Evolutionary conservation across 495 filamentous ascomycete genomes (phyloP), one percentile per base, ranked within the genome.

Genomic region (Diplogelasinospora grovesii): DNA sequence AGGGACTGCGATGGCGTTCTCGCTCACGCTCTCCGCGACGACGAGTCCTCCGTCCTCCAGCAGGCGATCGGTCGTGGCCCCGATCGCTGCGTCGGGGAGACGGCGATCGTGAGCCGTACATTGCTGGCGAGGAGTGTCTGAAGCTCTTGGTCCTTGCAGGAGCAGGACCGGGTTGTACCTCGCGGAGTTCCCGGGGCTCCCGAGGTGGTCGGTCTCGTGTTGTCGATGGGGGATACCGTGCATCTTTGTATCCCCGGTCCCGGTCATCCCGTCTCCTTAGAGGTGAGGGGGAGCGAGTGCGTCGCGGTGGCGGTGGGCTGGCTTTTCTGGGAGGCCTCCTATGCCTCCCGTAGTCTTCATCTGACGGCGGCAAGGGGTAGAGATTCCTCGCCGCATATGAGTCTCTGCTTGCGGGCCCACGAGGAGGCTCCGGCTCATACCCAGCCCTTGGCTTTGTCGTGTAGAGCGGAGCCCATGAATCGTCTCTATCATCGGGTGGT

Each of bases 351-450:
- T 11, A 11, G 35, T 10, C 28, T 16, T 38, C 14, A 3, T 23
- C n/a, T 23, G 37, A 13, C 32, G 22, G 23, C 13, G 44, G 44
- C 2, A 24, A 24, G 23, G 37, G 11, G 15, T 32, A 22, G n/a
- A 10, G 13, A 9, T 8, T 26, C 7, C 16, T 37, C 8, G 44
- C 3, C 5, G 27, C 8, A 14, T 46, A 22, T 22, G 14, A 9
- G 9, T 36, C 36, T 14, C 27, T 35, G 23, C 22, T 22, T 37
- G 9, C 9, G 10, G 20, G 33, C 37, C 10, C 13, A 1, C 15
- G 22, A 16, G 11, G 11, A 14, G 32, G 13, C 19, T 38, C 48
- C 29, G 39, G 31, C 34, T 31, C 34, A 22, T 36, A 37, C 27
- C 20, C 26, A 1, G 22, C n/a, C 15, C 37, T 30, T 11, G 30